These are phyloP conservation scores for Termitomyces bulborhizus DNA, from an alignment of 768 basidiomycete species.

Conservation along the genomic window DNA sequence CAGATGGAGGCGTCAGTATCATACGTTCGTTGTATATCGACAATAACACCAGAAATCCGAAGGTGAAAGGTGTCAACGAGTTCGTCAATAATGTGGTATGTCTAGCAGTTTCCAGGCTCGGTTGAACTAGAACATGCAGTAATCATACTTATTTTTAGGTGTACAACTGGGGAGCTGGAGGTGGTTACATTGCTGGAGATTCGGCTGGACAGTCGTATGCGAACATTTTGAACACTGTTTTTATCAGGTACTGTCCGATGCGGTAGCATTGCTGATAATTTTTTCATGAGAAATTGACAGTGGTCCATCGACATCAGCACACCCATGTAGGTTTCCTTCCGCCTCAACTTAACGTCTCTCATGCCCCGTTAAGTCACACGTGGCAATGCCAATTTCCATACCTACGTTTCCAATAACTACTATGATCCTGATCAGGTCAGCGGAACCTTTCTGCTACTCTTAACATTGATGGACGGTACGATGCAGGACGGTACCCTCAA, in stretches of 20 bases:
- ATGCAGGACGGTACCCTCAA: constrained; percentile 22
- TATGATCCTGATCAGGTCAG: constrained; percentile 25
- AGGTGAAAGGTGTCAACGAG: constrained; percentile 31
- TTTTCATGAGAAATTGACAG: constrained; percentile 6
- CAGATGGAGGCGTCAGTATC: constrained; percentile 29
- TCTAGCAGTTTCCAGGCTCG: background rate
- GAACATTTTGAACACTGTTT: constrained; percentile 28
- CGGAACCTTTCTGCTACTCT: background rate
- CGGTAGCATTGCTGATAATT: background rate
- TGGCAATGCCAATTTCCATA: constrained; percentile 30
- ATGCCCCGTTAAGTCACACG: constrained; percentile 20
- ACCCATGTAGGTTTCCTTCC: constrained; percentile 16
- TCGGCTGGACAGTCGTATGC: constrained; percentile 26
- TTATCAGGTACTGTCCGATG: constrained; percentile 20
- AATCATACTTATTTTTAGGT: constrained; percentile 15
- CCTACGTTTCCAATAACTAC: constrained; percentile 27
- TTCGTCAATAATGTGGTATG: constrained; percentile 30
- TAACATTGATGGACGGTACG: background rate
- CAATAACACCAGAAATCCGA: constrained; percentile 30
- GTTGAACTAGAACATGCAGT: background rate
- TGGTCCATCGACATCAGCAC: constrained; percentile 24
- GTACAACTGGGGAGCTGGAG: constrained; percentile 28
- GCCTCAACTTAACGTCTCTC: background rate
- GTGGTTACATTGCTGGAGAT: constrained; percentile 30
- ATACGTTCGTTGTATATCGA: constrained; percentile 30